Evolutionary conservation across 139 green algal species (phyloP), one percentile per base, ranked within the genome.

Genomic region (Auxenochlorella pyrenoidosa): DNA sequence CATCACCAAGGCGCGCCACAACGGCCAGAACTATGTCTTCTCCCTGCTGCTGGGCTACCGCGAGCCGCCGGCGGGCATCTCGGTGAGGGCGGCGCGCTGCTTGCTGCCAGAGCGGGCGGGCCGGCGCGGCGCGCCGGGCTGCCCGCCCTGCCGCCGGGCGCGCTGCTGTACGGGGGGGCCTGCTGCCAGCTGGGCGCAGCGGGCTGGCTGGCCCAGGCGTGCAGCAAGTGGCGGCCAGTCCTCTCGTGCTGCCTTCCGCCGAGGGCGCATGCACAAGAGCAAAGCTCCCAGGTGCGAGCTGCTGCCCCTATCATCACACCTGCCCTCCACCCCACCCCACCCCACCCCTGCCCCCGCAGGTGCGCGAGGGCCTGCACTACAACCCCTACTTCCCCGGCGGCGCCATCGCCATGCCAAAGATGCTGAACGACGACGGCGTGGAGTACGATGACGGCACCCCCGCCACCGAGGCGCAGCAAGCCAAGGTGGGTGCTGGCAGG

Each of bases 321-420:
- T n/a, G n/a, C n/a, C n/a, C n/a, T n/a, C n/a, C n/a, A n/a, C n/a
- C n/a, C n/a, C n/a, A n/a, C n/a, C n/a, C n/a, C n/a, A n/a, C n/a
- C n/a, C n/a, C n/a, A 18, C 68, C 30, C 8, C 47, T 54, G 47
- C 47, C 47, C 47, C 47, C 47, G 47, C 89, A 96, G 93, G 88
- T 99, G n/a, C 92, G 97, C 38, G 96, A 99, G 94, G 98, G 98
- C 32, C 94, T 99, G 87, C 94, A 99, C 93, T 99, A 99, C 94
- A 99, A 99, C 94, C 98, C 98, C 24, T 99, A 99, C 95, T 99
- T 99, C 93, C 96, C 97, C 41, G 98, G 98, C 43, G 98, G 98
- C 63, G 96, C 97, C 83, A 99, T 99, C 83, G 98, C 98, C 84
- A 99, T 99, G 98, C 98, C 98, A 66, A 97, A 98, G 94, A 99